Conservation (phyloP, 129 eudicot genomes). For the Logfia minima region DNA sequence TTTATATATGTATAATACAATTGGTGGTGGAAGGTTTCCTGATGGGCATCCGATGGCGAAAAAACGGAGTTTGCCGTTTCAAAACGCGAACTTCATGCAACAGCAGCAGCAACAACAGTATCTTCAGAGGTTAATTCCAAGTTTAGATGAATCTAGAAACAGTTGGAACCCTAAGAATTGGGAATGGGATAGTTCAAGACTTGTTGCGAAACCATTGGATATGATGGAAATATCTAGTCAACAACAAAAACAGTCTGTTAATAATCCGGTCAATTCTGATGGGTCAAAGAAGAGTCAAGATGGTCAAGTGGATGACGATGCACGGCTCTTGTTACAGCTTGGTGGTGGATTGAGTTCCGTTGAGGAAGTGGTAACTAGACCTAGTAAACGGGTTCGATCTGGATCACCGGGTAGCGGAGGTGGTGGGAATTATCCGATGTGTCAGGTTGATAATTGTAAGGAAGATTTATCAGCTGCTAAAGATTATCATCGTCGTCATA, state of each 20-base stretch:
- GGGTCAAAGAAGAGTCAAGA: slow-evolving; percentile 23
- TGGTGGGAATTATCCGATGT: slow-evolving; percentile 62
- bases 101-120: slow-evolving; percentile 48
- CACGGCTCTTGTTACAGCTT: slow-evolving; percentile 53
- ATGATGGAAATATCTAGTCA: slow-evolving; percentile 32
- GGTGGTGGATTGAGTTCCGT: slow-evolving; percentile 45
- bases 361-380: slow-evolving; percentile 69
- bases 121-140: slow-evolving; percentile 32
- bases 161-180: slow-evolving; percentile 72
- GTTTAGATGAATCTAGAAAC: slow-evolving; percentile 36
- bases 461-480: slow-evolving; percentile 82
- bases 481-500: slow-evolving; percentile 94
- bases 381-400: slow-evolving; percentile 73
- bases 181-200: slow-evolving; percentile 82
- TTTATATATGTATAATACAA: slow-evolving; percentile 50
- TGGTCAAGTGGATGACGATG: slow-evolving; percentile 44
- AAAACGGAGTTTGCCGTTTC: slow-evolving; percentile 68
- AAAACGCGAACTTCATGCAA: slow-evolving; percentile 33
- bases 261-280: slow-evolving; percentile 21
- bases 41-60: slow-evolving; percentile 50
- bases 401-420: slow-evolving; percentile 68
- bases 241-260: slow-evolving; percentile 4
- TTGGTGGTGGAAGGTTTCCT: slow-evolving; percentile 44
- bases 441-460: slow-evolving; percentile 92
- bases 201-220: slow-evolving; percentile 68